Percentiles rank a stretch among this genome's conserved stretches.
These are phyloP conservation scores for Leccinum uliginosum DNA, from an alignment of 768 basidiomycete species.

Conservation along the genomic window DNA sequence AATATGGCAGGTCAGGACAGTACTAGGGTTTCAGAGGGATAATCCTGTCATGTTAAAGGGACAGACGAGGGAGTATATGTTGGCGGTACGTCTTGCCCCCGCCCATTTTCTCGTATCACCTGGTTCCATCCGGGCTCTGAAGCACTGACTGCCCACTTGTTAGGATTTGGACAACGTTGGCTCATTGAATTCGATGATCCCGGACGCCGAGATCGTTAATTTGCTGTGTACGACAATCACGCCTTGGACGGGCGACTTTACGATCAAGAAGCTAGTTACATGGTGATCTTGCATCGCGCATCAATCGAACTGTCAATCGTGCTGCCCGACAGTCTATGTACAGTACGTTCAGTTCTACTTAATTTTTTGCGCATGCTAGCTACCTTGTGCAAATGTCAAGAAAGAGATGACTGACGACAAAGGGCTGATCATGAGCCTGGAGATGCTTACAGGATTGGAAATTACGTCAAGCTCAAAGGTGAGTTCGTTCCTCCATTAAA, in stretches of 20 bases:
- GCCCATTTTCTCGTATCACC: neutral
- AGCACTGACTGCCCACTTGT: neutral
- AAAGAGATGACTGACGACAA: no score
- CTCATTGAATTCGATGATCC: conserved; percentile 92
- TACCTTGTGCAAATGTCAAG: no score
- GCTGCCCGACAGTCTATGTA: conserved; percentile 33
- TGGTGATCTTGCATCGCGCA: neutral
- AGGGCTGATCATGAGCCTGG: no score
- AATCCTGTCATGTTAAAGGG: conserved; percentile 98
- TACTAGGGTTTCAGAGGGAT: conserved; percentile 96
- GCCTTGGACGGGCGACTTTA: conserved; percentile 88
- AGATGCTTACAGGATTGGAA: no score
- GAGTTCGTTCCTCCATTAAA: no score
- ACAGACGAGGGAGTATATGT: conserved; percentile 96
- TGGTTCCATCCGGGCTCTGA: no score
- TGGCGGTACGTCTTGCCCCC: conserved; percentile 59
- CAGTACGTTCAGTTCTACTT: no score
- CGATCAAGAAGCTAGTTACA: conserved; percentile 62
- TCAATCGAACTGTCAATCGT: neutral
- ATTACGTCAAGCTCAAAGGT: no score
- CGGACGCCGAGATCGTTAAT: conserved; percentile 87
- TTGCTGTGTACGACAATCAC: conserved; percentile 77
- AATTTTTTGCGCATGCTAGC: no score
- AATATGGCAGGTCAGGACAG: conserved; percentile 97
- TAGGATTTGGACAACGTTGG: conserved; percentile 97